Percentiles rank a stretch among this genome's conserved stretches.
Evolutionary conservation across 176 grass and related monocot species (phyloP).

Genomic region (Poa annua): DNA sequence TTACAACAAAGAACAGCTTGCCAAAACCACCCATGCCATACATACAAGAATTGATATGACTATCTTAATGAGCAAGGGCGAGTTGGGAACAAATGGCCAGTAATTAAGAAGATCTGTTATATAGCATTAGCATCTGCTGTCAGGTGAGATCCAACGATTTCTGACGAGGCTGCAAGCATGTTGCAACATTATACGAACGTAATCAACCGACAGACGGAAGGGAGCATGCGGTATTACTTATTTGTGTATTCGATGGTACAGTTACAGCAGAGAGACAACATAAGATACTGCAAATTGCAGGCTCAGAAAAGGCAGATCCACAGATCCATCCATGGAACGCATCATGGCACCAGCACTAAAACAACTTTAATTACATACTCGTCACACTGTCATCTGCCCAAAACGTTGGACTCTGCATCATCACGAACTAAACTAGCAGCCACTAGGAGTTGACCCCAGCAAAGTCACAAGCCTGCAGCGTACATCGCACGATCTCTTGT

Average conservation of each 20-base stretch:
- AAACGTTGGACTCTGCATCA: constrained; percentile 15
- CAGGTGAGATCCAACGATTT: constrained; percentile 33
- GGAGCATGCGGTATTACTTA: background rate
- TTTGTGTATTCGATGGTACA: background rate
- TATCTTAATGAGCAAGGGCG: background rate
- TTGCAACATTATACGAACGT: background rate
- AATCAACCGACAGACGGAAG: background rate
- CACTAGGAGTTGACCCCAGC: constrained; percentile 39
- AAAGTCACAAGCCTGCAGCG: background rate
- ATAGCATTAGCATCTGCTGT: background rate
- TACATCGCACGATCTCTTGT: background rate
- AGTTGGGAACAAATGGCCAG: background rate
- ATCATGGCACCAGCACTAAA: constrained; percentile 5
- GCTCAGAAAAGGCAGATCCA: background rate
- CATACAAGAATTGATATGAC: background rate
- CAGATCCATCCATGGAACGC: background rate
- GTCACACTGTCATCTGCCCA: constrained; percentile 1
- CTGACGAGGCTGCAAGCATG: background rate
- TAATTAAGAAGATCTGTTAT: background rate
- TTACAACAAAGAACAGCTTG: background rate
- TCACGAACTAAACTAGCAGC: background rate
- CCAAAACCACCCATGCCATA: background rate
- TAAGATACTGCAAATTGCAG: background rate
- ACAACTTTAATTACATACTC: constrained; percentile 24
- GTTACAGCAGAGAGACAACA: constrained; percentile 4